These are phyloP conservation scores for Paramecium biaurelia DNA, from an alignment of 73 alveolate genomes.

Conservation along the genomic window DNA sequence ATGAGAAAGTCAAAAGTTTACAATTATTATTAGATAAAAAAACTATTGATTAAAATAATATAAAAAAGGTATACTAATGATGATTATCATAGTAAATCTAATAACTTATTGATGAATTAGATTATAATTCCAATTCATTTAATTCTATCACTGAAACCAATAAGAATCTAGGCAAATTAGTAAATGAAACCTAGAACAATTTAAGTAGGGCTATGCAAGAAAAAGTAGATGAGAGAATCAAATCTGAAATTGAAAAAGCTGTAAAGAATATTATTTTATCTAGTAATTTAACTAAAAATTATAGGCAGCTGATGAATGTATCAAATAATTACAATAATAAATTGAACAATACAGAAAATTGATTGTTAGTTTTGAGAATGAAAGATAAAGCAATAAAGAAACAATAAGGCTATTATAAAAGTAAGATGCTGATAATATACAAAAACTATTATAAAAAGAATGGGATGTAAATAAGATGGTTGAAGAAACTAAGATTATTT, in stretches of 20 bases:
- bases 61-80: neutral
- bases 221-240: neutral
- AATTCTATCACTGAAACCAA: neutral
- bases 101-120: slow-evolving; percentile 31
- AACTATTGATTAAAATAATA: neutral
- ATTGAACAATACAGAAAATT: neutral
- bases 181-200: slow-evolving; percentile 16
- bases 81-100: neutral
- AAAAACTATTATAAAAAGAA: neutral
- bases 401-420: neutral
- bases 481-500: neutral
- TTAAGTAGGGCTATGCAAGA: slow-evolving; percentile 16
- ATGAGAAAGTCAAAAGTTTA: slow-evolving; percentile 37
- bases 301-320: neutral
- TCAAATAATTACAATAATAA: neutral
- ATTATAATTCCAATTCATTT: neutral
- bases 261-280: neutral
- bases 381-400: neutral
- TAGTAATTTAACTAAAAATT: neutral
- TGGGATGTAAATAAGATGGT: neutral
- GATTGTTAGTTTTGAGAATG: neutral
- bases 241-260: slow-evolving; percentile 8
- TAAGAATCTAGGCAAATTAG: neutral
- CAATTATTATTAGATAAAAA: neutral
- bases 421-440: neutral